These are phyloP conservation scores for Zasmidium cellare DNA, from an alignment of 2,329 filamentous ascomycete species.

Conservation along the genomic window DNA sequence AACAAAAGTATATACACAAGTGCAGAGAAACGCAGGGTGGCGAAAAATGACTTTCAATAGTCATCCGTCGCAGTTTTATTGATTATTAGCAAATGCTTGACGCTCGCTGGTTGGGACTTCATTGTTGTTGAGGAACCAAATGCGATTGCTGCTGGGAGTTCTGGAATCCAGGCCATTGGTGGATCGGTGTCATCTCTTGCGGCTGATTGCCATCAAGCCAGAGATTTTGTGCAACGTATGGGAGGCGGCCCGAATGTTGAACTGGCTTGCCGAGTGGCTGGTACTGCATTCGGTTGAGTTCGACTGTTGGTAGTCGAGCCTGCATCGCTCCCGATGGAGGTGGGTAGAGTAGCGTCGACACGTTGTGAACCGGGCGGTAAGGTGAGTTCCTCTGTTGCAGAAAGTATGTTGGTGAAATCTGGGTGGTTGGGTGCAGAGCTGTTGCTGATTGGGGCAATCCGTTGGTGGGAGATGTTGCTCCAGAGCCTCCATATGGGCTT, in stretches of 20 bases:
- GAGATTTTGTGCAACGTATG: constrained; percentile 39
- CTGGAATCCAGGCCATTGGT: constrained; percentile 31
- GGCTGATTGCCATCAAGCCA: constrained; percentile 35
- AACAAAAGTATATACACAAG: constrained; percentile 13
- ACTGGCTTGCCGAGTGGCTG: constrained; percentile 49
- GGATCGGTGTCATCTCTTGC: constrained; percentile 33
- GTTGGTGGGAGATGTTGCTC: constrained; percentile 67
- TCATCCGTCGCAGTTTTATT: no score
- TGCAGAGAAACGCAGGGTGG: neutral
- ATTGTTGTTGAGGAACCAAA: constrained; percentile 3
- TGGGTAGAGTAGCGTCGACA: constrained; percentile 88
- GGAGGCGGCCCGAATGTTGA: constrained; percentile 47
- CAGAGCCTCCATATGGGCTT: constrained; percentile 56
- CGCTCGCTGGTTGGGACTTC: no score
- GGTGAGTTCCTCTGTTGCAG: constrained; percentile 86
- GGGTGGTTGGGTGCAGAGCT: constrained; percentile 53
- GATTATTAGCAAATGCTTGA: no score
- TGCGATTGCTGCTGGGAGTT: constrained; percentile 1
- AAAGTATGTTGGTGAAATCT: constrained; percentile 84
- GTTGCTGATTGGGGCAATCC: constrained; percentile 57
- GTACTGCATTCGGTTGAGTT: constrained; percentile 53
- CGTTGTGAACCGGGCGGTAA: constrained; percentile 84
- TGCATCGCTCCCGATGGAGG: constrained; percentile 79
- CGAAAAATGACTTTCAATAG: no score
- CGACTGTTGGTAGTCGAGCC: constrained; percentile 44